Conservation (phyloP, 495 filamentous ascomycete genomes). For the Parathielavia hyrcaniae region DNA sequence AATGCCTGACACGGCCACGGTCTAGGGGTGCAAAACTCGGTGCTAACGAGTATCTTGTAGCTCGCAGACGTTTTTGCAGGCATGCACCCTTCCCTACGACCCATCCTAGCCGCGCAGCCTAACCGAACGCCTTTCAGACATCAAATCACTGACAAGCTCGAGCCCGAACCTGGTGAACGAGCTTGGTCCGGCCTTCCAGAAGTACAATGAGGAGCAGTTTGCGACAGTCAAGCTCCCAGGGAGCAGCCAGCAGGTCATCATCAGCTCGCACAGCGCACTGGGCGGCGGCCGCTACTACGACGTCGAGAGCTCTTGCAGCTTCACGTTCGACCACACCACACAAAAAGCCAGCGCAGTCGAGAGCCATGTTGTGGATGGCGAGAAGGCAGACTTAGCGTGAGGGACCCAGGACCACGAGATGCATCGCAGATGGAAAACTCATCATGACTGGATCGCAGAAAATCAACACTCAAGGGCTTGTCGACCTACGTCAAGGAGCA, state of each 20-base stretch:
- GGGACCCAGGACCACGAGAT: constrained; percentile 7
- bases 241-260: constrained; percentile 71
- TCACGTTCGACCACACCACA: constrained; percentile 76
- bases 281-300: constrained; percentile 82
- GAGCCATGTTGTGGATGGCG: constrained; percentile 72
- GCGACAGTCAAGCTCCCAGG: constrained; percentile 81
- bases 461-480: constrained; percentile 74
- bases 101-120: constrained; percentile 4
- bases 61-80: constrained; percentile 85
- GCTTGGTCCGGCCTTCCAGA: constrained; percentile 77
- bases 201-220: constrained; percentile 95
- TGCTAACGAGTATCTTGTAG: constrained; percentile 42
- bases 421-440: constrained; percentile 3
- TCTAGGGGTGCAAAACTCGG: not conserved
- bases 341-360: constrained; percentile 80
- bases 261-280: constrained; percentile 78
- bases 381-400: constrained; percentile 74
- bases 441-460: constrained; percentile 40
- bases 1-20: not conserved
- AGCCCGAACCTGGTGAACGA: constrained; percentile 59
- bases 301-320: constrained; percentile 75
- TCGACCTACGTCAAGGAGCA: constrained; percentile 78
- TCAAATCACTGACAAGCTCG: constrained; percentile 76
- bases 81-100: constrained; percentile 30
- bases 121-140: constrained; percentile 50